These are phyloP conservation scores for Fusarium xylarioides DNA, from an alignment of 2,329 filamentous ascomycete species.

Conservation along the genomic window DNA sequence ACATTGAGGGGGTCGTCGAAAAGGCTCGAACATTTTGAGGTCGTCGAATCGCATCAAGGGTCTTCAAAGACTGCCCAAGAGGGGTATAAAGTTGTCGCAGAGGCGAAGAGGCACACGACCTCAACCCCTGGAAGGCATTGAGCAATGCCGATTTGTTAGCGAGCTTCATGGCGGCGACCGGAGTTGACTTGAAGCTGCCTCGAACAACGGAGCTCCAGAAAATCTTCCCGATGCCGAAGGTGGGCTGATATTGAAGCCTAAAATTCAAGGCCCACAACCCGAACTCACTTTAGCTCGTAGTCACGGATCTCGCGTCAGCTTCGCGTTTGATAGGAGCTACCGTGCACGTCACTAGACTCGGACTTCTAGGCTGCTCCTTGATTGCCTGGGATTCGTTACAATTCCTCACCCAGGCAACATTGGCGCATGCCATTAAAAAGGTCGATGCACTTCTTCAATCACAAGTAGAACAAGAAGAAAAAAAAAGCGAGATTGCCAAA, in stretches of 20 bases:
- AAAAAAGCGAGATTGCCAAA: conserved; percentile 4
- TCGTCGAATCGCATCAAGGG: conserved; percentile 46
- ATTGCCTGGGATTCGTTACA: conserved; percentile 34
- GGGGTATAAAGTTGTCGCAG: conserved; percentile 51
- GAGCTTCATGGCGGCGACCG: conserved; percentile 56
- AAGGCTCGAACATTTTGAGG: conserved; percentile 70
- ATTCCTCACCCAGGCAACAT: conserved; percentile 36
- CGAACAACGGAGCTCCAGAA: conserved; percentile 45
- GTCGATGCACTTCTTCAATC: neutral
- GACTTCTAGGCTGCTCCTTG: conserved; percentile 43
- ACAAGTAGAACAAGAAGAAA: neutral
- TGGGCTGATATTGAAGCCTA: neutral
- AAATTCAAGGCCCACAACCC: conserved; percentile 16
- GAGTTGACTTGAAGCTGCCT: conserved; percentile 37
- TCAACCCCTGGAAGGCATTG: conserved; percentile 61
- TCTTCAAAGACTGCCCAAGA: conserved; percentile 42
- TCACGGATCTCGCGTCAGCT: conserved; percentile 57
- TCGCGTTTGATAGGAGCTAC: conserved; percentile 49
- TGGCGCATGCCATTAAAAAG: conserved; percentile 37
- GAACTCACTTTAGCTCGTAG: conserved; percentile 46
- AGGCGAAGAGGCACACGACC: conserved; percentile 53
- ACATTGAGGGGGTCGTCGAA: conserved; percentile 69
- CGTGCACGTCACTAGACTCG: conserved; percentile 47
- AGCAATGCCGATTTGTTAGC: conserved; percentile 55
- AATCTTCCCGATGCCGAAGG: conserved; percentile 42